These are phyloP conservation scores for Sporothrix brunneoviolacea DNA, from an alignment of 2,329 filamentous ascomycete species.

Conservation along the genomic window DNA sequence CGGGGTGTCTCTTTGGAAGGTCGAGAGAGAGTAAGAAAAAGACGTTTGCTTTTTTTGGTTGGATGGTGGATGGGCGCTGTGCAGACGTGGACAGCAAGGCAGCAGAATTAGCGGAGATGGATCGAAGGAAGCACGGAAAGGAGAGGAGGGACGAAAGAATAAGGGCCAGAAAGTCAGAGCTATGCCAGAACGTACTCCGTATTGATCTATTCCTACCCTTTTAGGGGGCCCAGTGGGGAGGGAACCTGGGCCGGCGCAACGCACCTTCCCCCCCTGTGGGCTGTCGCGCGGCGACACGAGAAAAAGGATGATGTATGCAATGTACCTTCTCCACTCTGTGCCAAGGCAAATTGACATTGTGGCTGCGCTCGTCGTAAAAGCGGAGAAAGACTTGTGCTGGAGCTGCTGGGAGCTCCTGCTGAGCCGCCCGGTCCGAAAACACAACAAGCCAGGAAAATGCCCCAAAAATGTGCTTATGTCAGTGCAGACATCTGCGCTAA, in stretches of 20 bases:
- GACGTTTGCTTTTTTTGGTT: too few species aligned
- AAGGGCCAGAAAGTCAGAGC: background rate
- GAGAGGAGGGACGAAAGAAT: background rate
- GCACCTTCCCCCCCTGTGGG: background rate
- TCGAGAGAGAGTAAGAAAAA: background rate
- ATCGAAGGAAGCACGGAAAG: background rate
- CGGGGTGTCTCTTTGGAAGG: too few species aligned
- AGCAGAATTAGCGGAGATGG: conserved; percentile 1
- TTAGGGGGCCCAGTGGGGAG: too few species aligned
- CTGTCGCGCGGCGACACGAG: background rate
- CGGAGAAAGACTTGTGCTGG: too few species aligned
- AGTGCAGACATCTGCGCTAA: background rate
- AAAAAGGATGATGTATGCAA: background rate
- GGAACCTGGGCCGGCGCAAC: background rate
- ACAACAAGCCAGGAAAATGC: too few species aligned
- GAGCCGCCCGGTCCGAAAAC: too few species aligned
- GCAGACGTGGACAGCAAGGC: background rate
- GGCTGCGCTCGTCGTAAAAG: background rate
- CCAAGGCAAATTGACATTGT: conserved; percentile 8
- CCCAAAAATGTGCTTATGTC: too few species aligned
- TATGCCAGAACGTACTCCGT: too few species aligned
- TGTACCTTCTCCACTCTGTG: conserved; percentile 11
- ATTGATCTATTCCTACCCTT: conserved; percentile 2
- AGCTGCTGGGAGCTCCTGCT: too few species aligned
- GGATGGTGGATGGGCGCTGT: background rate